Evolutionary conservation across 2,329 filamentous ascomycete genomes (phyloP).

Genomic region (Aureobasidium melanogenum): DNA sequence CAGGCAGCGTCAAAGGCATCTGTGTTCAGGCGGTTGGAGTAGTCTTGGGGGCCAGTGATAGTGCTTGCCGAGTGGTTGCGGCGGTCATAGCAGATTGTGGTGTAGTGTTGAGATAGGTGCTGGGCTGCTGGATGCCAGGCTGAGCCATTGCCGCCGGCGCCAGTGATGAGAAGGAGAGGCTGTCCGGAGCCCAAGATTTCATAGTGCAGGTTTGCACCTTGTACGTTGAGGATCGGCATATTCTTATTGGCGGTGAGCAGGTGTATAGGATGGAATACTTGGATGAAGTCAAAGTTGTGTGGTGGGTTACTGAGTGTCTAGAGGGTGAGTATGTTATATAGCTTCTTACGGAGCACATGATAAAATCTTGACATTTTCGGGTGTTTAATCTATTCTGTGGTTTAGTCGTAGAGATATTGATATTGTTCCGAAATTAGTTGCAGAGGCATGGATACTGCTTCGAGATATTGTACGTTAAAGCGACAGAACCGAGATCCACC

Average conservation of each 20-base stretch:
- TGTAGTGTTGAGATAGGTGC: not conserved
- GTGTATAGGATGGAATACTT: not conserved
- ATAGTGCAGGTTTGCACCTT: not conserved
- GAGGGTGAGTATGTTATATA: no score
- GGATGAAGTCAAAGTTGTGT: no score
- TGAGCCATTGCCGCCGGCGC: not conserved
- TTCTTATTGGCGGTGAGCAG: not conserved
- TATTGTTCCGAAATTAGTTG: no score
- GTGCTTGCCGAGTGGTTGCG: not conserved
- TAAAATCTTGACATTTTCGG: no score
- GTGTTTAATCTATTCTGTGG: no score
- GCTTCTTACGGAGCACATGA: no score
- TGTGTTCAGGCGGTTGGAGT: not conserved
- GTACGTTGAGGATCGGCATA: not conserved
- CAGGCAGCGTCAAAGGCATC: not conserved
- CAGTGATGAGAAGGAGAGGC: not conserved
- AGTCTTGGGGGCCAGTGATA: not conserved
- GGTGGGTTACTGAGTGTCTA: no score
- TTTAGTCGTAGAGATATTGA: no score
- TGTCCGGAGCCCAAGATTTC: not conserved
- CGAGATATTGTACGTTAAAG: no score
- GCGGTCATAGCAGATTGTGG: not conserved
- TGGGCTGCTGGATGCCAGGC: not conserved
- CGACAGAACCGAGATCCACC: not conserved
- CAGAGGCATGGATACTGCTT: no score